Percentiles rank a stretch among this genome's conserved stretches.
These are phyloP conservation scores for Moricandia arvensis DNA, from an alignment of 345 rosid genomes.

Conservation along the genomic window DNA sequence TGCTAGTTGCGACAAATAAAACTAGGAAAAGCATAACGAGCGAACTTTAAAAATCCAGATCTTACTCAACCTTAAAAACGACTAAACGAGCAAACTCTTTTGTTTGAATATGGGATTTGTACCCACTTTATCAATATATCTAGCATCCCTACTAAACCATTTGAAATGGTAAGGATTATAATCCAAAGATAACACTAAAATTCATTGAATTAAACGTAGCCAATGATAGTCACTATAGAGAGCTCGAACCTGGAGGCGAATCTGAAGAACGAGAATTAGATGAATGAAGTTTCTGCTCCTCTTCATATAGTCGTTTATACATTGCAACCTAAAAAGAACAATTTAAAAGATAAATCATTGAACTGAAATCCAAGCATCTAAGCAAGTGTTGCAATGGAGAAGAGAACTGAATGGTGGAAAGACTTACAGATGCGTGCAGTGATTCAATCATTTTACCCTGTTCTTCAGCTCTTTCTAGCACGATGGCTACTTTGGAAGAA, in stretches of 20 bases:
- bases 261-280: slow-evolving; percentile 46
- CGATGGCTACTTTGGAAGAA: slow-evolving; percentile 75
- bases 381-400: slow-evolving; percentile 5
- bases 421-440: slow-evolving; percentile 76
- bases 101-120: background rate
- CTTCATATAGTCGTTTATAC: slow-evolving; percentile 91
- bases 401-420: slow-evolving; percentile 20
- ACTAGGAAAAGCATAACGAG: background rate
- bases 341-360: slow-evolving; percentile 5
- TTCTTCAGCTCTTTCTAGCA: slow-evolving; percentile 86
- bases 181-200: slow-evolving; percentile 14
- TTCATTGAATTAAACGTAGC: slow-evolving; percentile 4
- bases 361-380: slow-evolving; percentile 4
- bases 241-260: slow-evolving; percentile 54
- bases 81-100: background rate
- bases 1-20: background rate
- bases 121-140: background rate
- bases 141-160: slow-evolving; percentile 6
- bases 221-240: slow-evolving; percentile 22
- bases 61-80: background rate
- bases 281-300: slow-evolving; percentile 68
- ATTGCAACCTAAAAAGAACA: slow-evolving; percentile 64
- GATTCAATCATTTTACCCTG: slow-evolving; percentile 91
- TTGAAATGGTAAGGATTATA: slow-evolving; percentile 2
- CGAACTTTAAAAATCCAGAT: background rate